phyloP scores from a whole-genome alignment of 2,329 filamentous ascomycete species.

The Cadophora sp. region DNA sequence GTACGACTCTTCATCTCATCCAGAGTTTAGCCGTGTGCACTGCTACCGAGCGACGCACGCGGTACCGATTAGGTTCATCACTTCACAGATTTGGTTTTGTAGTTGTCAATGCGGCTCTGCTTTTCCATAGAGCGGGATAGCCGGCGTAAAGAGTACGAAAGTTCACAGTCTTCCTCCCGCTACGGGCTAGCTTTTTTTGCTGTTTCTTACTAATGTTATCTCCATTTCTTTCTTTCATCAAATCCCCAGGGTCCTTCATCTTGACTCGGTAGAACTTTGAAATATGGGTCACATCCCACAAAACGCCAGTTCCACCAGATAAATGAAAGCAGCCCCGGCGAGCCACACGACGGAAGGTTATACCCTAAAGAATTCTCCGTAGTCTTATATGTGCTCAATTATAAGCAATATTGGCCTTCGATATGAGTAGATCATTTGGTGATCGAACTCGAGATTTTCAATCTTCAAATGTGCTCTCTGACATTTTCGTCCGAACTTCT shows the following conservation, averaged over 20 bases:
- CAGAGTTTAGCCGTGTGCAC: background rate
- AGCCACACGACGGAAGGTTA: background rate
- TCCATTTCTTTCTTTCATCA: background rate
- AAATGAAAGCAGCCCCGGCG: background rate
- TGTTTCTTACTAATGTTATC: background rate
- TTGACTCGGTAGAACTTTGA: conserved; percentile 15
- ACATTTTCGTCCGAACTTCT: conserved; percentile 8
- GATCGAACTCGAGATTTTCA: background rate
- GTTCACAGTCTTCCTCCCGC: background rate
- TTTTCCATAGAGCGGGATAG: conserved; percentile 4
- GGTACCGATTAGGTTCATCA: background rate
- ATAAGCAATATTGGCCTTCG: conserved; percentile 8
- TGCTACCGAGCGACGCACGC: background rate
- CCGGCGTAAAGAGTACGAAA: background rate
- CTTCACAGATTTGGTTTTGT: background rate
- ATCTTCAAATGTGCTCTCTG: background rate
- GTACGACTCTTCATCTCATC: conserved; percentile 9
- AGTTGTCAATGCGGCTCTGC: conserved; percentile 2
- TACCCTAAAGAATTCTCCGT: conserved; percentile 9
- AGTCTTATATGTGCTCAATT: conserved; percentile 10
- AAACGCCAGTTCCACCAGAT: background rate
- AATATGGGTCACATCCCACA: background rate
- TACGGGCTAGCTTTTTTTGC: background rate
- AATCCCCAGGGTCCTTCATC: conserved; percentile 4
- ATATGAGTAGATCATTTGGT: conserved; percentile 14